These are phyloP conservation scores for Populus tremula DNA, from an alignment of 345 rosid species.

Conservation along the genomic window DNA sequence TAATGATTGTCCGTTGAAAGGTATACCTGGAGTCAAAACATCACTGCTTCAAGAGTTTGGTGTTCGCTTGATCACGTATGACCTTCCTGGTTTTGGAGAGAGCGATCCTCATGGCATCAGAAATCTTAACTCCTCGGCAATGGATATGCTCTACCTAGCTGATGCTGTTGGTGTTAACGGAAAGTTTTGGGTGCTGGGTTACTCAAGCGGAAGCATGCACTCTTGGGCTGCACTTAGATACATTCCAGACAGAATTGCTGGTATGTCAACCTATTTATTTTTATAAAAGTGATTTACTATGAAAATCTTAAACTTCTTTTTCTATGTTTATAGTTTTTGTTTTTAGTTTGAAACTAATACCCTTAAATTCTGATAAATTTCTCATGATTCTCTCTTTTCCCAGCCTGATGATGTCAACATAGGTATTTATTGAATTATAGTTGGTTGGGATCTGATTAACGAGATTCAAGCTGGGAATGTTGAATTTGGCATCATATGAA, in stretches of 20 bases:
- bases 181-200: conserved; percentile 86
- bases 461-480: not conserved
- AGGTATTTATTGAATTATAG: not conserved
- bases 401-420: not conserved
- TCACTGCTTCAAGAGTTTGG: conserved; percentile 78
- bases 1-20: conserved; percentile 28
- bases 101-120: conserved; percentile 82
- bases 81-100: conserved; percentile 98
- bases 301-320: not conserved
- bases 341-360: not conserved
- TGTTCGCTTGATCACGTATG: conserved; percentile 73
- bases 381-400: not conserved
- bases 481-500: not conserved
- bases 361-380: not conserved
- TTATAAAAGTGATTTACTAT: not conserved
- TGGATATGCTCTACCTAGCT: conserved; percentile 69
- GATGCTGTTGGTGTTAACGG: conserved; percentile 56
- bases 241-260: conserved; percentile 72
- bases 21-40: conserved; percentile 72
- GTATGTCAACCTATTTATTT: conserved; percentile 31
- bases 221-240: conserved; percentile 91
- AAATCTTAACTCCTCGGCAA: conserved; percentile 78
- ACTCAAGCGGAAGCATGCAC: conserved; percentile 82
- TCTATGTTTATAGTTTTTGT: too few relatives aligned
- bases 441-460: not conserved